Evolutionary conservation across 2,329 filamentous ascomycete genomes (phyloP), one percentile per base, ranked within the genome.

Genomic region (Verticillium alfalfae): DNA sequence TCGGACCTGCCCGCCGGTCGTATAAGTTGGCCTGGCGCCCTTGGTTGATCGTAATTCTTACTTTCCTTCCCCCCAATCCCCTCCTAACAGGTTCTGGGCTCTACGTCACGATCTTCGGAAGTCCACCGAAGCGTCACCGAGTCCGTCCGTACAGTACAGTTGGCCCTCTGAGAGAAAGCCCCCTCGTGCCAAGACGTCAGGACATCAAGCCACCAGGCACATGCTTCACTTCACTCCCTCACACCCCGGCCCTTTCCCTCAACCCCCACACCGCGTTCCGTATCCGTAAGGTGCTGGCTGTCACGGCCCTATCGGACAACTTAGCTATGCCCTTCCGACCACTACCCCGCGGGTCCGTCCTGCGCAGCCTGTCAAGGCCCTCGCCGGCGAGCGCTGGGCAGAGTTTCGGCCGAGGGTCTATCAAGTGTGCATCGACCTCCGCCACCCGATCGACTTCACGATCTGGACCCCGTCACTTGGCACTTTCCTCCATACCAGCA

Each of bases 11-110:
- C 55, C 34, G 36, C 56, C 58, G 58, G 31, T 10, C 58, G 58
- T 59, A 59, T 59, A 59, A 59, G 58, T 59, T 59, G 58, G 15
- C 18, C 16, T 39, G 15, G 7, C 37, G 56, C 37, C 56, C 56
- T 36, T 31, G 26, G 34, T 57, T 57, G 34, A 34, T 22, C 55
- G 9, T 7, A 18, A 18, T 10, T 16, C 18, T 10, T 16, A 34
- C n/a, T 34, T n/a, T 36, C 55, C 26, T 31, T 18, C 22, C 36
- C 12, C 34, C 26, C 45, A n/a, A n/a, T 52, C 45, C 22, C 10
- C 45, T 26, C 26, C 10, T 18, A 13, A 52, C 45, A 16, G 3
- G n/a, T 22, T 18, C 45, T 10, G 45, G 22, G 12, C 45, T 52
- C 45, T 8, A 22, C 12, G 22, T 52, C 45, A 52, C 45, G 45